Percentiles rank a stretch among this genome's conserved stretches.
Conservation (phyloP, 176 grass and related monocot species). For the Oryza nivara region DNA sequence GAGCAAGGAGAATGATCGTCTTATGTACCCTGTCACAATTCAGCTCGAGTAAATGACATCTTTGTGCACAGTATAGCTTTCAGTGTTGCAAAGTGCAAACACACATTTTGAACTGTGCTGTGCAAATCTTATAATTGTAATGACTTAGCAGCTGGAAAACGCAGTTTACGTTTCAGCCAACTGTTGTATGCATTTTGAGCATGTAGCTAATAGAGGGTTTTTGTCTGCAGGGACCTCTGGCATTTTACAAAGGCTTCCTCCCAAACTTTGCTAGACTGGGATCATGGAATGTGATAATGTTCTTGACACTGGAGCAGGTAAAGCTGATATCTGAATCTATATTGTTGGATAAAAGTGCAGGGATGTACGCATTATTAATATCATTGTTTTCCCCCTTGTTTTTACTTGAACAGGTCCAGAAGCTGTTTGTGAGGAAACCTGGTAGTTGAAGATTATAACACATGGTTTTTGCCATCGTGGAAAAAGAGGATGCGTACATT, state of each 20-base stretch:
- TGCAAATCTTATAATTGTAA: background rate
- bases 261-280: conserved; percentile 91
- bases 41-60: background rate
- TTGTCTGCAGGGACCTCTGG: conserved; percentile 72
- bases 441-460: conserved; percentile 15
- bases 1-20: background rate
- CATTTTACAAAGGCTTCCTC: conserved; percentile 93
- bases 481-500: background rate
- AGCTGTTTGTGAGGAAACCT: conserved; percentile 63
- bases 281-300: conserved; percentile 99
- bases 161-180: background rate
- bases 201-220: background rate
- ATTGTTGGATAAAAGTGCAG: background rate
- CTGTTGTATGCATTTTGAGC: background rate
- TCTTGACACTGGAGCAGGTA: conserved; percentile 98
- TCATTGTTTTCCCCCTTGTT: background rate
- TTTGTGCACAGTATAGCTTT: background rate
- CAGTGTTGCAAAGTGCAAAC: background rate
- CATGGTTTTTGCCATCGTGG: conserved; percentile 9
- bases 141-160: background rate
- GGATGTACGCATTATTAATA: background rate
- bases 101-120: conserved; percentile 11
- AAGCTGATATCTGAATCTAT: conserved; percentile 6
- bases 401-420: conserved; percentile 60
- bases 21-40: background rate